Conservation (phyloP, 805 yeast species). For the Cyberlindnera veronae region DNA sequence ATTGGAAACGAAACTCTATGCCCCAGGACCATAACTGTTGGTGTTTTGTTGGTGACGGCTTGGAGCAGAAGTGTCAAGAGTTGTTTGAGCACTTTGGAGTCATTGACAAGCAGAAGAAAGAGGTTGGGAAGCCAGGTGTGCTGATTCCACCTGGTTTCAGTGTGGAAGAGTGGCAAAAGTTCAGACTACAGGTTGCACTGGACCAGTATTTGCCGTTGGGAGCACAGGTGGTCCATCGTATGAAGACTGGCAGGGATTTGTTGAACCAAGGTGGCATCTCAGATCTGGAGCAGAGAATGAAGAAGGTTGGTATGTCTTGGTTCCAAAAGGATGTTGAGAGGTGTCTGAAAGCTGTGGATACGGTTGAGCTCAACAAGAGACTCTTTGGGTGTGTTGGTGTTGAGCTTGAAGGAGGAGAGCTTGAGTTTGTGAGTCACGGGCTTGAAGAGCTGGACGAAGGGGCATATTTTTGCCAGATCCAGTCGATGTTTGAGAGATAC, state of each 20-base stretch:
- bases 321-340: neutral
- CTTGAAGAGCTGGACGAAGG: neutral
- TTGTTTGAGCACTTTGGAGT: neutral
- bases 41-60: neutral
- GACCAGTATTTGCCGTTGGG: neutral
- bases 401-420: neutral
- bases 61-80: neutral
- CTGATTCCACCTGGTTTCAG: slow-evolving; percentile 7
- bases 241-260: slow-evolving; percentile 4
- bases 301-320: slow-evolving; percentile 2
- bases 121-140: neutral
- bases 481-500: neutral
- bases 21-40: neutral
- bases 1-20: slow-evolving; percentile 4
- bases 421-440: slow-evolving; percentile 1
- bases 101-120: neutral
- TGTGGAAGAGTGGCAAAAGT: slow-evolving; percentile 5
- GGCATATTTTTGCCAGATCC: slow-evolving; percentile 1
- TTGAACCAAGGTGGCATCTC: neutral
- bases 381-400: slow-evolving; percentile 6
- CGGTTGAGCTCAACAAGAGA: slow-evolving; percentile 1
- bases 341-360: slow-evolving; percentile 2
- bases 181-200: slow-evolving; percentile 1
- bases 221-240: neutral
- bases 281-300: slow-evolving; percentile 2